Base-by-base conservation (phyloP, 768 basidiomycete genomes). In the Phylloporus rhodoxanthus region DNA sequence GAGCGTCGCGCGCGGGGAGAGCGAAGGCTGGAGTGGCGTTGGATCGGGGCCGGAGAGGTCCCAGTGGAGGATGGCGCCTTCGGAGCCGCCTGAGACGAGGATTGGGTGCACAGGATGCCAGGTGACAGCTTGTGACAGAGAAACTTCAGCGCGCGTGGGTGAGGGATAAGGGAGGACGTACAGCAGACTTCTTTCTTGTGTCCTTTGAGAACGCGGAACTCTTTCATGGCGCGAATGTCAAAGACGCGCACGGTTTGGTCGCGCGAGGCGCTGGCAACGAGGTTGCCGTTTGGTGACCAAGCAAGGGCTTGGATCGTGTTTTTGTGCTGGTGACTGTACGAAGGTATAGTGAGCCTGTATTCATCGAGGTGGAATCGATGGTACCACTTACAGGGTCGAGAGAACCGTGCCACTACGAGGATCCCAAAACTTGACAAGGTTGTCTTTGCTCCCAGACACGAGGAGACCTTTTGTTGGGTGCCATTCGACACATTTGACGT, bases 341-440 rank as follows among this genome's bases (percentile, higher is more conserved):
- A 10, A 2, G 10, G 42, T 9, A 21, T 8, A 38, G 4, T 49
- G 26, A 43, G 21, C 45, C 3, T 38, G 7, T 10, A 8, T 8
- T 11, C 25, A 9, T 33, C 14, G 21, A 9, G 15, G 28, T 4
- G 19, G 26, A 13, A 28, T 17, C 15, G 9, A 26, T 10, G 11
- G 25, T 38, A 41, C 17, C 17, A 70, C 85, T 52, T 65, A 94
- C 93, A 97, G 70, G 0, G 94, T 96, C 5, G 91, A 91, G 7
- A 99, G 77, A 9, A 85, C 82, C 0, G 89, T 93, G 30, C 88
- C 91, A 9, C 91, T 91, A 32, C 96, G 78, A 19, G 96, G 96
- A 66, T 99, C 96, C 96, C 96, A 99, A 70, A 99, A 99, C 62
- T 98, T 98, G 69, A 98, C 91, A 58, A 91, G 81, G 67, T 97